These are phyloP conservation scores for Lachnellula willkommii DNA, from an alignment of 2,329 filamentous ascomycete genomes.

Conservation along the genomic window DNA sequence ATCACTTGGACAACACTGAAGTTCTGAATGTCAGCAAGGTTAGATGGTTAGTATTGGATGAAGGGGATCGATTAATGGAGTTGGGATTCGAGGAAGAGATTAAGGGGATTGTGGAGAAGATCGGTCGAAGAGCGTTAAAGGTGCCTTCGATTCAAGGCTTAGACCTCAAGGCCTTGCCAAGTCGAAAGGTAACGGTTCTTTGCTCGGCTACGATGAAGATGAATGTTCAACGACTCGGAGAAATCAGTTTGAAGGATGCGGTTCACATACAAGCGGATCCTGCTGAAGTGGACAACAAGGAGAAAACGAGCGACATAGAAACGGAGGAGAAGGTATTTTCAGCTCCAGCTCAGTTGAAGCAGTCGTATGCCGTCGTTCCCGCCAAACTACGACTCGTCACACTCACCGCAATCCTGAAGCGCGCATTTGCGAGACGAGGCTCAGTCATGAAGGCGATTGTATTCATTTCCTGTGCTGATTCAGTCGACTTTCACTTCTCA, in stretches of 20 bases:
- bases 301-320: constrained; percentile 42
- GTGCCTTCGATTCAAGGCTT: constrained; percentile 55
- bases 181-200: constrained; percentile 76
- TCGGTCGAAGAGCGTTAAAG: constrained; percentile 60
- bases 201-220: constrained; percentile 98
- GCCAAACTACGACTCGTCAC: constrained; percentile 89
- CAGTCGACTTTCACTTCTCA: constrained; percentile 94
- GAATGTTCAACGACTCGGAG: constrained; percentile 87
- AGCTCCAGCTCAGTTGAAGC: constrained; percentile 88
- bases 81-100: constrained; percentile 94
- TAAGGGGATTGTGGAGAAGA: constrained; percentile 74
- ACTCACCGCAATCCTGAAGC: constrained; percentile 75
- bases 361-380: constrained; percentile 81
- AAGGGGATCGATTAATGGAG: constrained; percentile 98
- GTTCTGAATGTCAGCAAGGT: constrained; percentile 83
- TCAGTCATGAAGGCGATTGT: constrained; percentile 96
- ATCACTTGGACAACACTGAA: constrained; percentile 90
- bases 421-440: constrained; percentile 80
- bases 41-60: constrained; percentile 89
- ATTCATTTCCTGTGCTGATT: constrained; percentile 95
- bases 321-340: constrained; percentile 55
- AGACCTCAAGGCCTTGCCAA: constrained; percentile 58
- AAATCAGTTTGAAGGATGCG: constrained; percentile 92
- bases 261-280: constrained; percentile 73
- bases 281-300: constrained; percentile 42